phyloP scores from a whole-genome alignment of 345 rosid species.

The Pugionium dolabratum region DNA sequence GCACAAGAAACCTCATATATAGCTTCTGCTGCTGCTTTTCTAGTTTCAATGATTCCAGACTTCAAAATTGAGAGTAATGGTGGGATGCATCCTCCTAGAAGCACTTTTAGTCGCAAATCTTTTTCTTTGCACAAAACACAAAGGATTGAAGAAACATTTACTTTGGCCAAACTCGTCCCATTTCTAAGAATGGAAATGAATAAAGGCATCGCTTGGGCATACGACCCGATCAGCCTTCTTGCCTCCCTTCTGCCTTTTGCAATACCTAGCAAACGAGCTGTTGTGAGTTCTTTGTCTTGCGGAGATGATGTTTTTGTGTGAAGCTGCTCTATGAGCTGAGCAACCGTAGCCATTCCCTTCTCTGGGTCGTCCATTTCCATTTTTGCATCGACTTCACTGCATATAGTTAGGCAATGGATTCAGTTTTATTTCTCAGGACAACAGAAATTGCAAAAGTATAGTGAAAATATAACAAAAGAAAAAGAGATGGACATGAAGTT shows the following conservation, averaged over 20 bases:
- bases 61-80: constrained; percentile 86
- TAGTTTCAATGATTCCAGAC: constrained; percentile 66
- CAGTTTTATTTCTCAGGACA: background rate
- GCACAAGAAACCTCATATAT: constrained; percentile 83
- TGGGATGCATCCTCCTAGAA: constrained; percentile 92
- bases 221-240: constrained; percentile 71
- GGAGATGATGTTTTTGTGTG: constrained; percentile 68
- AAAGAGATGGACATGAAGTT: background rate
- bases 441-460: background rate
- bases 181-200: constrained; percentile 77
- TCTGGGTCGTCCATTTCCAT: constrained; percentile 60
- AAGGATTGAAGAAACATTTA: constrained; percentile 73
- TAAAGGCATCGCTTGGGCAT: constrained; percentile 89
- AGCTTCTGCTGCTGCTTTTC: constrained; percentile 87
- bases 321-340: constrained; percentile 76
- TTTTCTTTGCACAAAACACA: constrained; percentile 77
- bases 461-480: background rate
- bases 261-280: constrained; percentile 67
- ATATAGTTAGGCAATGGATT: constrained; percentile 9
- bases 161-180: constrained; percentile 69
- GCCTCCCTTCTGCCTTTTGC: constrained; percentile 72
- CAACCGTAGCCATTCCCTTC: constrained; percentile 66
- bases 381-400: constrained; percentile 57
- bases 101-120: constrained; percentile 76
- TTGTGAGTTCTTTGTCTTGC: constrained; percentile 74